Conservation (phyloP, 2,329 filamentous ascomycete species). For the Fusarium sublunatum region DNA sequence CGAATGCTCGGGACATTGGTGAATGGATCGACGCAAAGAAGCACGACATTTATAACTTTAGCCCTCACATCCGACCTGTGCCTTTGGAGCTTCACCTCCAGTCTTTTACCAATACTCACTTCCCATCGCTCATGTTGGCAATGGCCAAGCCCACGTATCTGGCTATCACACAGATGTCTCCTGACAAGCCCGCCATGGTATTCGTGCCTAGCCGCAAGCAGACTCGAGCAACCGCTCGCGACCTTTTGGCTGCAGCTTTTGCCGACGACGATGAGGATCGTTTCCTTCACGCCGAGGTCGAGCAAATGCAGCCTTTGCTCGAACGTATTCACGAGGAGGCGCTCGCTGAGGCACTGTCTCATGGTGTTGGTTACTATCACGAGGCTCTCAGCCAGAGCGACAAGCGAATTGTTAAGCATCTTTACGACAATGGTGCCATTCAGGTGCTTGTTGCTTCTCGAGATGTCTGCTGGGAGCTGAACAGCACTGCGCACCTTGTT, state of each 20-base stretch:
- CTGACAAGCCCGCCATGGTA: conserved; percentile 88
- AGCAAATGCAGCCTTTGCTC: conserved; percentile 85
- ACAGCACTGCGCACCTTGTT: conserved; percentile 88
- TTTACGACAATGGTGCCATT: conserved; percentile 89
- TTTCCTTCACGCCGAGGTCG: conserved; percentile 86
- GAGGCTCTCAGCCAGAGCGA: conserved; percentile 90
- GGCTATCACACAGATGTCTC: conserved; percentile 86
- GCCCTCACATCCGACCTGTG: conserved; percentile 87
- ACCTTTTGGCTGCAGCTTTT: conserved; percentile 87
- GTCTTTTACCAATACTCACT: conserved; percentile 94
- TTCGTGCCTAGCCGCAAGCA: conserved; percentile 97
- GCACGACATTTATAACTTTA: conserved; percentile 99
- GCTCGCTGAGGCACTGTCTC: conserved; percentile 87
- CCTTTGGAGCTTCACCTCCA: conserved; percentile 95
- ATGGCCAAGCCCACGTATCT: conserved; percentile 97
- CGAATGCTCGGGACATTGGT: conserved; percentile 92
- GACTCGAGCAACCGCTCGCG: conserved; percentile 85
- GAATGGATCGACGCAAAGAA: conserved; percentile 99
- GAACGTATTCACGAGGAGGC: conserved; percentile 86
- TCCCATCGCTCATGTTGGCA: conserved; percentile 96
- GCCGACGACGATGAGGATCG: conserved; percentile 93
- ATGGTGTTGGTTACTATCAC: conserved; percentile 97
- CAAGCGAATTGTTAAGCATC: conserved; percentile 91
- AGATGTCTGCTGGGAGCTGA: conserved; percentile 96
- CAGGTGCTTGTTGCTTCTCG: conserved; percentile 82